These are phyloP conservation scores for Shiraia bambusicola DNA, from an alignment of 2,329 filamentous ascomycete genomes.

Conservation along the genomic window DNA sequence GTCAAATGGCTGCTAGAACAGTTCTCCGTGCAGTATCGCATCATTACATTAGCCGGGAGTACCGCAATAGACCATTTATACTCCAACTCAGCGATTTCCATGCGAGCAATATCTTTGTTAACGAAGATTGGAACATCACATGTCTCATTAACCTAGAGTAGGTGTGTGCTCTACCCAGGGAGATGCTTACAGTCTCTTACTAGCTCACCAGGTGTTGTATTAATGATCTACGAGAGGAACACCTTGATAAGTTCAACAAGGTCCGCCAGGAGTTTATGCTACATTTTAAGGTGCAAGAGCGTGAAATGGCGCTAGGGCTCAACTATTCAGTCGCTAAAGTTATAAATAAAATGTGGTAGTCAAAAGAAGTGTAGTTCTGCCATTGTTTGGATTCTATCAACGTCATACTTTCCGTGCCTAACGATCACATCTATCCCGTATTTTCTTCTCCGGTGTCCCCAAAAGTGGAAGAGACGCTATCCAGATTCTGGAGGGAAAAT, in stretches of 20 bases:
- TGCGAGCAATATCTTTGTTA: constrained; percentile 42
- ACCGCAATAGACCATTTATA: constrained; percentile 32
- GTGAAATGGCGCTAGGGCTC: constrained; percentile 1
- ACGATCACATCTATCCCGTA: constrained; percentile 25
- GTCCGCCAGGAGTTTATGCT: constrained; percentile 6
- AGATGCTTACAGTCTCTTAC: constrained; percentile 32
- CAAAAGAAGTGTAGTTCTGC: constrained; percentile 34
- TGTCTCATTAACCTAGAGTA: constrained; percentile 42
- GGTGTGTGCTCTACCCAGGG: constrained; percentile 36
- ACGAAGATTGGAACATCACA: constrained; percentile 42
- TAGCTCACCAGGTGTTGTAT: constrained; percentile 32
- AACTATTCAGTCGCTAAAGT: constrained; percentile 16
- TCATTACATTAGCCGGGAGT: constrained; percentile 23
- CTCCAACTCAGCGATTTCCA: constrained; percentile 39
- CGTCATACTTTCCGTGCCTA: constrained; percentile 22
- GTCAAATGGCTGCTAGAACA: constrained; percentile 26
- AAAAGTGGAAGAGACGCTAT: constrained; percentile 20
- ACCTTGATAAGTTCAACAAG: constrained; percentile 3
- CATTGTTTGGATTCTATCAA: constrained; percentile 27
- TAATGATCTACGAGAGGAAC: constrained; percentile 3
- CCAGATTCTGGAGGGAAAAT: constrained; percentile 19
- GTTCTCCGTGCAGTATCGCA: constrained; percentile 29
- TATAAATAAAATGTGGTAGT: constrained; percentile 28
- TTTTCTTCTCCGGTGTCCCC: constrained; percentile 17
- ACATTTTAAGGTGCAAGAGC: constrained; percentile 6